These are phyloP conservation scores for Geum urbanum DNA, from an alignment of 306 rosid genomes.

Conservation along the genomic window DNA sequence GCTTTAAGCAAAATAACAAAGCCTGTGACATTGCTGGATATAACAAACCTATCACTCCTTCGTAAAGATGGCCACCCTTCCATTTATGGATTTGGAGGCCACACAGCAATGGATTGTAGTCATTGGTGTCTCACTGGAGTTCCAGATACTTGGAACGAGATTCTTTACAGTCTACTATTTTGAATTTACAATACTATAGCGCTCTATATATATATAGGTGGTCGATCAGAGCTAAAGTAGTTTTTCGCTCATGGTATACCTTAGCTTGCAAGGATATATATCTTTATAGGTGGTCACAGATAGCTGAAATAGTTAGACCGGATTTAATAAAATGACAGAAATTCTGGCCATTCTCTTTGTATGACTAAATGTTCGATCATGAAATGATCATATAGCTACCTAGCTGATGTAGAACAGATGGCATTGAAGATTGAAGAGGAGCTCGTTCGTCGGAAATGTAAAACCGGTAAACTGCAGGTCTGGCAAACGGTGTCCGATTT, in stretches of 20 bases:
- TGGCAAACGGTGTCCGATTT: too few relatives aligned
- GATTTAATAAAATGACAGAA: too few relatives aligned
- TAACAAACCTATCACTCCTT: conserved; percentile 66
- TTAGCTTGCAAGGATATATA: too few relatives aligned
- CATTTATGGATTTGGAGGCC: conserved; percentile 54
- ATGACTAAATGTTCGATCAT: too few relatives aligned
- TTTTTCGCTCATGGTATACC: not conserved
- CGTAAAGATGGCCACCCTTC: conserved; percentile 94
- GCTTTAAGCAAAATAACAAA: conserved; percentile 47
- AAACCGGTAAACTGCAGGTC: too few relatives aligned
- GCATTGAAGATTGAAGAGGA: too few relatives aligned
- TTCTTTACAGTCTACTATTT: conserved; percentile 63
- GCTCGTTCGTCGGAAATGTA: rapidly evolving
- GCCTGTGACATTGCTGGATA: conserved; percentile 63
- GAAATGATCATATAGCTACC: too few relatives aligned
- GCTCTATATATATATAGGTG: not conserved
- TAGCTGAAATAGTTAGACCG: too few relatives aligned
- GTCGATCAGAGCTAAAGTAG: not conserved
- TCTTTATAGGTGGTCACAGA: too few relatives aligned
- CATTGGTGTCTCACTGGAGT: conserved; percentile 97
- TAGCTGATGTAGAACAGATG: too few relatives aligned
- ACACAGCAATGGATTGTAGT: conserved; percentile 58
- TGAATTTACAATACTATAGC: conserved; percentile 4
- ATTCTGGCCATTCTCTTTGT: too few relatives aligned
- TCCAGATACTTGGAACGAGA: conserved; percentile 91